phyloP scores from a whole-genome alignment of 2,329 filamentous ascomycete species.

The Hymenoscyphus albidus region DNA sequence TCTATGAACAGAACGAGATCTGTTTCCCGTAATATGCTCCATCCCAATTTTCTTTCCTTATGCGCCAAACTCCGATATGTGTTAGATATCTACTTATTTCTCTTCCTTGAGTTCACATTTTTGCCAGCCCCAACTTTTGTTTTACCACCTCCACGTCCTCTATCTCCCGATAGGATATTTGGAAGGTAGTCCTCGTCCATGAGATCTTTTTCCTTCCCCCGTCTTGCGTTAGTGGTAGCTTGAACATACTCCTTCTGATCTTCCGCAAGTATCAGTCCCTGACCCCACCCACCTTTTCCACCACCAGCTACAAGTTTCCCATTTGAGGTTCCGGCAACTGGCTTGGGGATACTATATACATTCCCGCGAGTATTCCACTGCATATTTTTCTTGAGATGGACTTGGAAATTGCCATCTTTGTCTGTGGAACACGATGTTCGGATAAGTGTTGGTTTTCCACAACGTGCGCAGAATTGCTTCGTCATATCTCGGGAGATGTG shows the following conservation, averaged over 20 bases:
- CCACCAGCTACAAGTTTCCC: constrained; percentile 67
- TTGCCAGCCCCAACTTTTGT: constrained; percentile 80
- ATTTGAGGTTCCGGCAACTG: constrained; percentile 73
- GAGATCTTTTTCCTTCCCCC: constrained; percentile 69
- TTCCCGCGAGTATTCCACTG: constrained; percentile 95
- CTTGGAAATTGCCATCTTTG: constrained; percentile 70
- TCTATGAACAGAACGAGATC: background rate
- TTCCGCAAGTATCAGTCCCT: constrained; percentile 78
- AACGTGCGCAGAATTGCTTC: constrained; percentile 89
- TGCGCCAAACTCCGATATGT: constrained; percentile 16
- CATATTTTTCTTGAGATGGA: constrained; percentile 92
- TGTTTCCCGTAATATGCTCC: background rate
- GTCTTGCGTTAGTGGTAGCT: constrained; percentile 59
- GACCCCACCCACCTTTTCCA: constrained; percentile 84
- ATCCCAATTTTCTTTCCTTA: background rate
- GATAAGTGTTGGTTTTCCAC: constrained; percentile 82
- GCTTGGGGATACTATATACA: constrained; percentile 89
- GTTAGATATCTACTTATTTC: constrained; percentile 35
- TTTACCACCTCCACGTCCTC: constrained; percentile 60
- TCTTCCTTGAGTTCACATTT: constrained; percentile 77
- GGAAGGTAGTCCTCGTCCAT: constrained; percentile 97
- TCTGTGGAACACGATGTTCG: constrained; percentile 84
- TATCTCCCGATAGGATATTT: constrained; percentile 74
- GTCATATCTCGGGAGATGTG: constrained; percentile 74
- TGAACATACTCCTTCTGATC: constrained; percentile 90